Conservation (phyloP, 2,329 filamentous ascomycete species). For the Curvularia spicifera region DNA sequence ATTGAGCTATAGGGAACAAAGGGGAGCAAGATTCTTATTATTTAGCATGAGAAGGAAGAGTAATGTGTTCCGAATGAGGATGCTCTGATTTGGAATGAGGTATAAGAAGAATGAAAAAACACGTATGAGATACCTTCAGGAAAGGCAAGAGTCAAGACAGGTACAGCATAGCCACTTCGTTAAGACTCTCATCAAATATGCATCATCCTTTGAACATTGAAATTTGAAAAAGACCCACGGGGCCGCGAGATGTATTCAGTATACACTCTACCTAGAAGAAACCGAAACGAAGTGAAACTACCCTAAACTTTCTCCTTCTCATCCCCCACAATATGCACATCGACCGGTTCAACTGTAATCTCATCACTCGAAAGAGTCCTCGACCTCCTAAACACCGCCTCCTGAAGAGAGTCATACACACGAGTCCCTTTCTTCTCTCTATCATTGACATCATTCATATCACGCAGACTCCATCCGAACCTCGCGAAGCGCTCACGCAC, state of each 20-base stretch:
- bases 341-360: conserved; percentile 21
- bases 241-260: background rate
- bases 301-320: conserved; percentile 28
- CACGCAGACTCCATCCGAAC: conserved; percentile 42
- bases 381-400: conserved; percentile 21
- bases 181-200: background rate
- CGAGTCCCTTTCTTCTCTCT: conserved; percentile 15
- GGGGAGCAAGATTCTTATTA: too few relatives aligned
- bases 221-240: background rate
- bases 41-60: too few relatives aligned
- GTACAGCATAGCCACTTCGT: background rate
- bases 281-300: background rate
- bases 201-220: background rate
- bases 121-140: too few relatives aligned
- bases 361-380: conserved; percentile 17
- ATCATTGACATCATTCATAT: conserved; percentile 12
- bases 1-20: too few relatives aligned
- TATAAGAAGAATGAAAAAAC: too few relatives aligned
- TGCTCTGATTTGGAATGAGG: too few relatives aligned
- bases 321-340: conserved; percentile 22
- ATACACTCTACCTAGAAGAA: background rate
- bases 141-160: background rate
- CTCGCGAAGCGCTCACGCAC: conserved; percentile 43
- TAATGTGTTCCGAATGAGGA: too few relatives aligned
- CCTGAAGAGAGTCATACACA: conserved; percentile 26